Evolutionary conservation across 176 grass and related monocot genomes (phyloP), one percentile per base, ranked within the genome.

Genomic region (Aegilops tauschii): DNA sequence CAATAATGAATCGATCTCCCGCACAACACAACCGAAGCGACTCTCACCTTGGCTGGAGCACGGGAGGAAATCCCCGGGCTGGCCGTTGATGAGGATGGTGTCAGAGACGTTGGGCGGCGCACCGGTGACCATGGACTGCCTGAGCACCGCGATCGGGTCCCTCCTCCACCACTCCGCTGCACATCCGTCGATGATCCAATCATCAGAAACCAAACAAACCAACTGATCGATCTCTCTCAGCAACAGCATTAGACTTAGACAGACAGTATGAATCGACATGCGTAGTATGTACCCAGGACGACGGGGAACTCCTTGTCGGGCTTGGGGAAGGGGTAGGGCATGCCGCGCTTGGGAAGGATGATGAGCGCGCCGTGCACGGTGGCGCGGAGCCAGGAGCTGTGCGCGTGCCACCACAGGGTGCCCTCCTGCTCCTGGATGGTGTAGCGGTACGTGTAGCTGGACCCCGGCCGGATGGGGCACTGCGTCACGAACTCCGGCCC

Each of bases 351-450:
- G 4, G 96, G 96, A 75, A 90, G 85, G 88, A 98, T 91, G 88
- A 98, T 66, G 81, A 98, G 86, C 44, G 96, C 92, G 31, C 96
- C 96, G 59, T 96, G 87, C 23, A 98, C 92, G 70, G 93, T 98
- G 74, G 92, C 92, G 66, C 96, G 90, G 59, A 98, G 90, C 92
- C 93, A 98, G 0, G 89, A 87, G 84, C 90, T 94, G 74, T 97
- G 95, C 6, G 95, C 95, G 70, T 97, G 92, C 95, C 95, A 97
- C 95, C 95, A 97, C 35, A 97, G 82, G 25, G 95, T 95, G 35
- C 95, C 92, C 84, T 95, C 95, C 85, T 98, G 96, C 21, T 65
- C 34, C 81, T 88, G 72, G 32, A 90, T 82, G 10, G 91, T 92
- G 88, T 92, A 98, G 10, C 90, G 80, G 88, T 98, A 98, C 61